phyloP scores from a whole-genome alignment of 495 filamentous ascomycete species.

The Penicillium samsonianum region DNA sequence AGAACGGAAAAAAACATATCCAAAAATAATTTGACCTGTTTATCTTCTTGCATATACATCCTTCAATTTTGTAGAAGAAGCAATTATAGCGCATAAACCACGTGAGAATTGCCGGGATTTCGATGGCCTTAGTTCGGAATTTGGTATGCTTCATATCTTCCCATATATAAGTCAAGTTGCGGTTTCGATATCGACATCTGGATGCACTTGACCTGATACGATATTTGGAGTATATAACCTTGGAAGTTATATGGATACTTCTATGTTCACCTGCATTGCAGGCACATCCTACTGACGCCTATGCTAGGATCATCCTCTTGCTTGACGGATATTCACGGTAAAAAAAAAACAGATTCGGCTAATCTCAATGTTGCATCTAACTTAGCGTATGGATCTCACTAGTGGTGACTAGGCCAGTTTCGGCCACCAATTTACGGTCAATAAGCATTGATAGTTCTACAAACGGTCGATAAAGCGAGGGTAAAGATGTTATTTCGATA shows the following conservation, averaged over 20 bases:
- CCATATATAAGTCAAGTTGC: too few species aligned
- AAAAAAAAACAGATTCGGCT: not conserved
- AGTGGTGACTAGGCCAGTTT: not conserved
- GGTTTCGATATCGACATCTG: too few species aligned
- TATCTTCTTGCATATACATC: conserved; percentile 1
- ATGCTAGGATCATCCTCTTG: too few species aligned
- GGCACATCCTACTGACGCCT: not conserved
- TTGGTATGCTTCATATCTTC: not conserved
- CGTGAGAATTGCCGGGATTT: conserved; percentile 8
- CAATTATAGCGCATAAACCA: conserved; percentile 14
- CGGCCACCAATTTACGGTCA: not conserved
- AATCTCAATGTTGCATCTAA: not conserved
- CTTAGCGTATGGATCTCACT: not conserved
- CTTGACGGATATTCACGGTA: not conserved
- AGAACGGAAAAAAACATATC: conserved; percentile 19
- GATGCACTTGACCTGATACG: not conserved
- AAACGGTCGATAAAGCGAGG: not conserved
- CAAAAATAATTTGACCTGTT: conserved; percentile 25
- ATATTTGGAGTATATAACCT: too few species aligned
- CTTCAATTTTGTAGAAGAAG: not conserved
- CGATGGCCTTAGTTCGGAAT: not conserved
- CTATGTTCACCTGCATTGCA: not conserved
- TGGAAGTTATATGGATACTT: too few species aligned
- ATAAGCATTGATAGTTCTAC: not conserved
- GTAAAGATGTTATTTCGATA: not conserved